Percentiles rank a stretch among this genome's conserved stretches.
Conservation (phyloP, 1,139 yeast species). For the Hansenula anomala region DNA sequence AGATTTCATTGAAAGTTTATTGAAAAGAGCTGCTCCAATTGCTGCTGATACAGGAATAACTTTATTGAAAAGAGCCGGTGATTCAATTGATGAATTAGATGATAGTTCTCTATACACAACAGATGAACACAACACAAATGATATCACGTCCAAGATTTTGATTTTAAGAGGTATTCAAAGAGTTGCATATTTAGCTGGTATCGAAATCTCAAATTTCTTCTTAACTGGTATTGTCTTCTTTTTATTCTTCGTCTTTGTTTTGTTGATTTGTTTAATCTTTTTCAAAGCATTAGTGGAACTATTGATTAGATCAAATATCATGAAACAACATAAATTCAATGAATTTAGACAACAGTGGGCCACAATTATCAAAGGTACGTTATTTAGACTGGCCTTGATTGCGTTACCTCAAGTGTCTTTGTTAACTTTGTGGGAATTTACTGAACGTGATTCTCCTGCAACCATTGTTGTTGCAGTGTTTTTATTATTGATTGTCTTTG, state of each 20-base stretch:
- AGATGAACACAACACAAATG: constrained; percentile 52
- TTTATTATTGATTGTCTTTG: constrained; percentile 50
- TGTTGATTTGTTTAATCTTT: constrained; percentile 58
- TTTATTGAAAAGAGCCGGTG: constrained; percentile 24
- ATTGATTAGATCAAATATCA: constrained; percentile 51
- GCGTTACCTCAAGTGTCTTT: constrained; percentile 85
- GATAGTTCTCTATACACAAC: constrained; percentile 62
- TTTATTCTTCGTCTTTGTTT: constrained; percentile 69
- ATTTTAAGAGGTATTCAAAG: constrained; percentile 89
- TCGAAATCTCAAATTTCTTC: constrained; percentile 82
- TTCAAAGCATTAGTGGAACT: constrained; percentile 77
- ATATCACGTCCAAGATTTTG: constrained; percentile 55
- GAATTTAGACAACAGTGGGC: constrained; percentile 83
- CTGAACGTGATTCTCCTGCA: constrained; percentile 80
- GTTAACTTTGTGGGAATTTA: constrained; percentile 85
- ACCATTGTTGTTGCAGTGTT: constrained; percentile 74
- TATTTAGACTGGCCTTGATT: constrained; percentile 74
- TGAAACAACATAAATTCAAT: constrained; percentile 59
- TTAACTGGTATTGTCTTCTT: constrained; percentile 84
- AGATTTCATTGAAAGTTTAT: constrained; percentile 14
- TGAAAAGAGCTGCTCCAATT: constrained; percentile 7
- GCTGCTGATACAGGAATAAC: constrained; percentile 6
- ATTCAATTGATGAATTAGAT: constrained; percentile 45
- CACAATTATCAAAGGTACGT: constrained; percentile 76
- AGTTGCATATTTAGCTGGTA: constrained; percentile 77